Percentiles rank a stretch among this genome's conserved stretches.
Evolutionary conservation across 2,329 filamentous ascomycete species (phyloP).

Genomic region (Aspergillus ochraceoroseus): DNA sequence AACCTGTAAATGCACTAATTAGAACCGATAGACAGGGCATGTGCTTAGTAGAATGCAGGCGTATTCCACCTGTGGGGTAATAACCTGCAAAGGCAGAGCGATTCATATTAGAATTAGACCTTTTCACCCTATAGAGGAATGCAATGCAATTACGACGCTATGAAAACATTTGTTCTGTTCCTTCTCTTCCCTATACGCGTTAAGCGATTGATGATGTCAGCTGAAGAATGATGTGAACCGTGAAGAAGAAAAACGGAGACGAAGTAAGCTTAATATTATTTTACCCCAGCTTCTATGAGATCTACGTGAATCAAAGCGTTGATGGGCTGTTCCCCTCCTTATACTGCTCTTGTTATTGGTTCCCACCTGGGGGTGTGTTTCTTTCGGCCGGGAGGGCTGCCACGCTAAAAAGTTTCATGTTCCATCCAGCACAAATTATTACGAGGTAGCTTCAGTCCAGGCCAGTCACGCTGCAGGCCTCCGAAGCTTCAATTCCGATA

Average conservation of each 20-base stretch:
- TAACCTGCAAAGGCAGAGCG: slow-evolving; percentile 14
- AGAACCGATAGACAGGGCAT: slow-evolving; percentile 14
- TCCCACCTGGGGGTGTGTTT: slow-evolving; percentile 10
- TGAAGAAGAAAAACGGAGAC: slow-evolving; percentile 1
- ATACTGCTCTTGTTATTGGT: slow-evolving; percentile 17
- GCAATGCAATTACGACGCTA: slow-evolving; percentile 25
- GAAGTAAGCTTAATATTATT: slow-evolving; percentile 16
- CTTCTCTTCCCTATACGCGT: background rate
- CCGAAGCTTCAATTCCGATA: background rate
- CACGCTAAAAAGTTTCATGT: slow-evolving; percentile 23
- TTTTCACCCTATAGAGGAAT: slow-evolving; percentile 20
- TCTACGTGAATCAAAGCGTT: slow-evolving; percentile 17
- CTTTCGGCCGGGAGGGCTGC: slow-evolving; percentile 23
- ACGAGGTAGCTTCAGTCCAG: slow-evolving; percentile 10
- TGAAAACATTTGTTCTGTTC: slow-evolving; percentile 16
- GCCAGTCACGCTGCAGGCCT: background rate
- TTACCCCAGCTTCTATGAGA: slow-evolving; percentile 16
- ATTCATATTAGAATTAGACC: slow-evolving; percentile 21
- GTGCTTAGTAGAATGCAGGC: slow-evolving; percentile 18
- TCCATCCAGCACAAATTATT: slow-evolving; percentile 11
- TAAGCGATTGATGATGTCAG: slow-evolving; percentile 9
- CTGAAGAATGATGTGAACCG: background rate
- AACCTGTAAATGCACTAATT: slow-evolving; percentile 31
- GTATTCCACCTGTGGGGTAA: slow-evolving; percentile 19
- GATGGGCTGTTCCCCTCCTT: slow-evolving; percentile 2